These are phyloP conservation scores for Arctium lappa DNA, from an alignment of 129 eudicot genomes.

Conservation along the genomic window DNA sequence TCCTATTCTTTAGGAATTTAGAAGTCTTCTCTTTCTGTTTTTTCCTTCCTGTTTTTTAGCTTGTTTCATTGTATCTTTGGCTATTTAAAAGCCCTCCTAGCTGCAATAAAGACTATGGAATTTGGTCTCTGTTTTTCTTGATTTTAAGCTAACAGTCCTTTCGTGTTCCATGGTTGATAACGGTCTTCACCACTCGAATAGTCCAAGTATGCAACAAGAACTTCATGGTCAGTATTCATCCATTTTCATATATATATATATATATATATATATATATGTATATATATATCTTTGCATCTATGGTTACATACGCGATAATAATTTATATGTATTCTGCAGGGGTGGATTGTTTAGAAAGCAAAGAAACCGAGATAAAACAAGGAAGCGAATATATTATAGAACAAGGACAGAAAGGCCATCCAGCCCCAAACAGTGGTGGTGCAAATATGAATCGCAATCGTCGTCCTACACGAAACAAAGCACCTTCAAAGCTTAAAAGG, in stretches of 20 bases:
- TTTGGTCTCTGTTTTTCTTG: no score
- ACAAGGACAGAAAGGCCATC: slow-evolving; percentile 22
- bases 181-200: not conserved
- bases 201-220: slow-evolving; percentile 4
- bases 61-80: no score
- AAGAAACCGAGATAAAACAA: not conserved
- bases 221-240: slow-evolving; percentile 17
- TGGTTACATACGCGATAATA: not conserved
- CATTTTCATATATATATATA: not conserved
- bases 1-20: no score
- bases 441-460: slow-evolving; percentile 33
- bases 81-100: no score
- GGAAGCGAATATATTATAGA: not conserved
- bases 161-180: slow-evolving; percentile 2
- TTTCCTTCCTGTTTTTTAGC: no score
- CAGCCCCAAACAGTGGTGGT: slow-evolving; percentile 45
- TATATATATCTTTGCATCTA: not conserved
- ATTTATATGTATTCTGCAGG: slow-evolving; percentile 5
- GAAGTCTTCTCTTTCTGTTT: no score
- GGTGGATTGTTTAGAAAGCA: slow-evolving; percentile 1
- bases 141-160: no score
- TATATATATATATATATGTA: no score
- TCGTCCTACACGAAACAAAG: slow-evolving; percentile 7
- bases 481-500: not conserved
- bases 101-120: no score